Percentiles rank a stretch among this genome's conserved stretches.
Evolutionary conservation across 116 monocot genomes (phyloP).

Genomic region (Cymodocea nodosa): DNA sequence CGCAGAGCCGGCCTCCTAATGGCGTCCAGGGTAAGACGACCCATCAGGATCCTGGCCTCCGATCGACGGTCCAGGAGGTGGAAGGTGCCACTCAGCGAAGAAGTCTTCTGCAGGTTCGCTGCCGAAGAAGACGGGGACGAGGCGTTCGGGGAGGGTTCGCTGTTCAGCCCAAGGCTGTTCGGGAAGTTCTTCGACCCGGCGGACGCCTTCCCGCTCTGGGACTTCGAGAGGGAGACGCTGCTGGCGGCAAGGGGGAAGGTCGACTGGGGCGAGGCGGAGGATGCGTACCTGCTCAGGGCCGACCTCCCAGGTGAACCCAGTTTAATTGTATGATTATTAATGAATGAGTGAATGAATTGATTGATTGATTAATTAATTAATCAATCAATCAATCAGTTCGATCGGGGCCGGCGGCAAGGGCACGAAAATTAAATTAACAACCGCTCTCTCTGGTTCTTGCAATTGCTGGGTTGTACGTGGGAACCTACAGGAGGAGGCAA

Average conservation of each 20-base stretch:
- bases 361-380: no score
- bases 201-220: constrained; percentile 96
- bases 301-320: constrained; percentile 74
- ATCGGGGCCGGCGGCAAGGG: no score
- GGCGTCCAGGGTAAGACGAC: constrained; percentile 10
- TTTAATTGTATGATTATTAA: no score
- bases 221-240: constrained; percentile 53
- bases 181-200: constrained; percentile 96
- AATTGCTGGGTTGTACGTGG: no score
- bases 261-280: constrained; percentile 54
- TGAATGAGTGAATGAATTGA: no score
- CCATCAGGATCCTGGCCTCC: constrained; percentile 26
- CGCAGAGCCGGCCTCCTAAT: not conserved
- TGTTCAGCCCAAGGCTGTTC: constrained; percentile 74
- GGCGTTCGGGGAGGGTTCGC: constrained; percentile 58
- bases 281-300: constrained; percentile 40
- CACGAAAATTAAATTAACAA: no score
- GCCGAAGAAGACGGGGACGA: constrained; percentile 1
- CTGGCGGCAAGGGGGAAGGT: constrained; percentile 36
- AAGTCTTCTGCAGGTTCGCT: constrained; percentile 36
- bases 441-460: no score
- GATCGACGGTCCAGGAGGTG: constrained; percentile 41
- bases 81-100: constrained; percentile 50
- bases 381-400: no score
- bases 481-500: not conserved